Evolutionary conservation across 768 basidiomycete genomes (phyloP), one percentile per base, ranked within the genome.

Genomic region (Lactarius akahatsu): DNA sequence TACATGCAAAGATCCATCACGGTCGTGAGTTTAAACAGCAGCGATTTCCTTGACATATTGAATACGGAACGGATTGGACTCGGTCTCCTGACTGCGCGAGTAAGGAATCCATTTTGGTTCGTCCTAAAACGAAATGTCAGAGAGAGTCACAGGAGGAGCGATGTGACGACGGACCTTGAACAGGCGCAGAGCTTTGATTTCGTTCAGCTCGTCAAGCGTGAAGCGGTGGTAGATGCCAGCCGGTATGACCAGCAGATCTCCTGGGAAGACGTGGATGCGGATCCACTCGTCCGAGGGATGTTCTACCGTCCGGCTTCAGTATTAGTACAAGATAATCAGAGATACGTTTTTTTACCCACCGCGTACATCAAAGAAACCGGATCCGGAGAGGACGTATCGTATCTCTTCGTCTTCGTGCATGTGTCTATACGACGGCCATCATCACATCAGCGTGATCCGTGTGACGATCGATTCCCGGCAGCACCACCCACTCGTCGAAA

Each of bases 341-440:
- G n/a, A 47, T 7, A 11, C 10, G 1, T 23, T 3, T 32, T 6
- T 55, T 18, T 30, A 72, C 86, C 63, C 70, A 92, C 92, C 92
- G 65, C 94, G 84, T 47, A 98, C 85, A 71, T 98, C 96, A 74
- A 97, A 98, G 81, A 87, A 98, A 0, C 94, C 95, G 43, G 85
- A 86, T n/a, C 96, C 96, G 0, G 83, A 80, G 47, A 94, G 81
- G 71, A 96, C 86, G 72, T 92, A 98, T 9, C 95, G 82, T 73
- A 96, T 96, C 77, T 98, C 95, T 73, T 98, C 95, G 72, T 97
- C 95, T 76, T 97, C 94, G 72, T 97, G 96, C 81, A 98, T 84
- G 72, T 97, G 94, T 72, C 92, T 92, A 70, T 40, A 13, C 36
- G 36, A 13, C 36, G 36, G 36, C 11, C 36, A 13, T 11, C 36